A percentile compares a stretch with the other conserved stretches of the same genome.
phyloP scores from a whole-genome alignment of 140 eudicot species.

The Stevia rebaudiana region DNA sequence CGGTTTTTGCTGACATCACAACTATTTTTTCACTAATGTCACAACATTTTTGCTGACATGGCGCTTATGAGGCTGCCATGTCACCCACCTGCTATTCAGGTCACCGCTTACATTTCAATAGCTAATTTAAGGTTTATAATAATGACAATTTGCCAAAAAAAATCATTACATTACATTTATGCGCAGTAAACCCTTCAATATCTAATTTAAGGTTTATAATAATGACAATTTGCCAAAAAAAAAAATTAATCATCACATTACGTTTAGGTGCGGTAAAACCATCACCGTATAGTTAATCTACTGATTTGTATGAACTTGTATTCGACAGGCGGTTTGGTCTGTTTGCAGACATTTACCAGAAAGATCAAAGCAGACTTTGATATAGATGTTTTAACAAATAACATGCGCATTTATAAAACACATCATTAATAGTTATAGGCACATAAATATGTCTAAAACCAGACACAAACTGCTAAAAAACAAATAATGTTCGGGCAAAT shows the following conservation, averaged over 20 bases:
- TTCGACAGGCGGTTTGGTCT: background rate
- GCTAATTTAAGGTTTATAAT: background rate
- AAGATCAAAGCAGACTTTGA: conserved; percentile 13
- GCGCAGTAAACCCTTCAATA: background rate
- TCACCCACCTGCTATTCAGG: background rate
- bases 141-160: background rate
- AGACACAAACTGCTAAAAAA: background rate
- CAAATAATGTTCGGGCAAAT: background rate
- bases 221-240: background rate
- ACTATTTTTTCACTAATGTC: no score
- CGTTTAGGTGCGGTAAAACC: background rate
- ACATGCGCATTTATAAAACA: conserved; percentile 24
- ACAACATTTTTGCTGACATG: background rate
- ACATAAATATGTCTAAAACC: conserved; percentile 13
- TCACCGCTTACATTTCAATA: background rate
- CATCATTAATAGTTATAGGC: conserved; percentile 19
- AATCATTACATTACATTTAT: background rate
- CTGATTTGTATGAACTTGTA: background rate
- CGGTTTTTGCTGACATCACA: background rate
- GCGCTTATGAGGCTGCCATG: background rate
- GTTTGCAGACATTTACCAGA: conserved; percentile 20
- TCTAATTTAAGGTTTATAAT: background rate
- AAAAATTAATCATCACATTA: background rate
- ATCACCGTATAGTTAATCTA: background rate
- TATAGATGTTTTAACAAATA: conserved; percentile 27